Evolutionary conservation across 352 stramenopile species (phyloP).

Genomic region (Phytophthora pisi): DNA sequence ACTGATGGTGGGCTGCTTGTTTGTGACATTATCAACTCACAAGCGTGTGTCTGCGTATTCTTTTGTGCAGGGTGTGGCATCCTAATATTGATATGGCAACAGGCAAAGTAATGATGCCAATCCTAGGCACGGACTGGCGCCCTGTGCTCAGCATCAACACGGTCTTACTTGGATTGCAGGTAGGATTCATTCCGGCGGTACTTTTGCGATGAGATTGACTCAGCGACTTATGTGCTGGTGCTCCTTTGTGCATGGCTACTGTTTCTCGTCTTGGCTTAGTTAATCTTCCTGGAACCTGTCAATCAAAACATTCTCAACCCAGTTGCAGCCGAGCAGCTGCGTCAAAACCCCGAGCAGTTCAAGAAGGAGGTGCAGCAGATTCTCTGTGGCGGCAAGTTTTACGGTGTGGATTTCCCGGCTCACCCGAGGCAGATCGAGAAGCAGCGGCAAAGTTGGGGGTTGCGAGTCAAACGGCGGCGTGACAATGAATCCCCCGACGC

Average conservation of each 20-base stretch:
- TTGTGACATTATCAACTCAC: neutral
- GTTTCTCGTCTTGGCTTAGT: constrained; percentile 27
- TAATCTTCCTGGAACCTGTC: constrained; percentile 82
- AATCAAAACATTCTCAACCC: constrained; percentile 75
- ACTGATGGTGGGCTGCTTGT: neutral
- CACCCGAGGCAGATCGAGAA: constrained; percentile 69
- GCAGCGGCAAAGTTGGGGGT: constrained; percentile 48
- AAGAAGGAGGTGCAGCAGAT: constrained; percentile 69
- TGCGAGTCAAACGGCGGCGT: constrained; percentile 60
- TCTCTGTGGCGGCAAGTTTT: constrained; percentile 62
- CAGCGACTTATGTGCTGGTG: neutral
- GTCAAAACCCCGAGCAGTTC: constrained; percentile 52
- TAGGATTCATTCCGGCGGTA: constrained; percentile 18
- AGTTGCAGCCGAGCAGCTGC: constrained; percentile 56
- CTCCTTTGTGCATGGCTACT: neutral
- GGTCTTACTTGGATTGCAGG: constrained; percentile 83
- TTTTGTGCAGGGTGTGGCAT: constrained; percentile 73
- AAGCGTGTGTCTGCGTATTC: neutral
- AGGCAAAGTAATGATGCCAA: constrained; percentile 87
- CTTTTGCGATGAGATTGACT: neutral
- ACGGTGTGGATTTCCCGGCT: constrained; percentile 64
- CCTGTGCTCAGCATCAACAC: constrained; percentile 88
- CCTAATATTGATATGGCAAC: constrained; percentile 80
- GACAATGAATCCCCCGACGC: constrained; percentile 38
- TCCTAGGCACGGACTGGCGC: constrained; percentile 84